Percentiles rank a stretch among this genome's conserved stretches.
Conservation (phyloP, 2,329 filamentous ascomycete genomes). For the Helotiales sp. region DNA sequence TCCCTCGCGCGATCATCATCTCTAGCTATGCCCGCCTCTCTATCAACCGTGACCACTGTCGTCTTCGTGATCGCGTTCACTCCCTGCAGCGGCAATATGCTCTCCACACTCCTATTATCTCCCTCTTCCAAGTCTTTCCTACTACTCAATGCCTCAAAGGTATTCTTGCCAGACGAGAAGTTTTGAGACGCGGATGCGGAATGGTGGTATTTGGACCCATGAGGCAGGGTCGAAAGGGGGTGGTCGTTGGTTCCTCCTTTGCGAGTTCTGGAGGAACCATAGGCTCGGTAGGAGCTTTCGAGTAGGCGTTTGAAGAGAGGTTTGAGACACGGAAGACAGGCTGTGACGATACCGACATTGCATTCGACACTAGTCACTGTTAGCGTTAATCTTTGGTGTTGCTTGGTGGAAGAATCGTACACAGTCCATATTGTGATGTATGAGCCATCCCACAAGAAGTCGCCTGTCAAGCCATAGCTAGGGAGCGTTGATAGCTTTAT, state of each 20-base stretch:
- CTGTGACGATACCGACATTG: conserved; percentile 43
- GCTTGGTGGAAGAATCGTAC: neutral
- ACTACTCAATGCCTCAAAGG: neutral
- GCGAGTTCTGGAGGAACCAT: neutral
- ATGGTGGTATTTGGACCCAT: neutral
- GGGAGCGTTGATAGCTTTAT: conserved; percentile 42
- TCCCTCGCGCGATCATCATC: neutral
- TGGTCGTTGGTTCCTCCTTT: neutral
- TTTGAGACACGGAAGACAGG: conserved; percentile 43
- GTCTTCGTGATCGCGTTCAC: neutral
- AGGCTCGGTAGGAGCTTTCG: neutral
- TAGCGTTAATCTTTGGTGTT: neutral
- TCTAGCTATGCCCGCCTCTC: neutral
- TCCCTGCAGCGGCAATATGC: neutral
- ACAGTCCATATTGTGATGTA: conserved; percentile 49
- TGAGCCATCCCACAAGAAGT: conserved; percentile 46
- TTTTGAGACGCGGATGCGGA: neutral
- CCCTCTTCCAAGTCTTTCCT: neutral
- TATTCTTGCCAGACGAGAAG: neutral
- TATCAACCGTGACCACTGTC: conserved; percentile 3
- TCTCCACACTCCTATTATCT: neutral
- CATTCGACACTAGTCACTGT: conserved; percentile 40
- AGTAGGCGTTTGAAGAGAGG: conserved; percentile 34
- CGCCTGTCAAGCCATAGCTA: conserved; percentile 41
- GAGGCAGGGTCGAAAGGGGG: neutral